A percentile compares a stretch with the other conserved stretches of the same genome.
Evolutionary conservation across 495 filamentous ascomycete species (phyloP).

Genomic region (Beverwykella pulmonaria): DNA sequence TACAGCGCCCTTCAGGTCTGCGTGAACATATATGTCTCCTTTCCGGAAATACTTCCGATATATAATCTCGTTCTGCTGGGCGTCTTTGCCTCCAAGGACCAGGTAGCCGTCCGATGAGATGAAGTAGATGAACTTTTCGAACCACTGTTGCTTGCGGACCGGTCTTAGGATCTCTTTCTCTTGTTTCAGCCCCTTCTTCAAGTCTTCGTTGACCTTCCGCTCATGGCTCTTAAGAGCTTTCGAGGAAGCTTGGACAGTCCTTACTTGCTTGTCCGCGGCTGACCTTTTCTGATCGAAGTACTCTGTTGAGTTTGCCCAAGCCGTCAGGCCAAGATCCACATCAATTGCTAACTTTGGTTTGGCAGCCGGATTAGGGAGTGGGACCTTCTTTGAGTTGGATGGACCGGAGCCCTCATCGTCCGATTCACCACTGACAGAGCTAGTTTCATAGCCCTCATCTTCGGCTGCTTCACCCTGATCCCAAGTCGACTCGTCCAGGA

Average conservation of each 20-base stretch:
- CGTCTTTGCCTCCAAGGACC: constrained; percentile 81
- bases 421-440: constrained; percentile 61
- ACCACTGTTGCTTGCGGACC: constrained; percentile 83
- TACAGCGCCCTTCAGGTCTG: constrained; percentile 82
- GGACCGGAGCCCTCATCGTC: constrained; percentile 29
- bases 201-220: constrained; percentile 79
- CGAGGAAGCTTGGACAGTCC: constrained; percentile 77
- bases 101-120: constrained; percentile 95
- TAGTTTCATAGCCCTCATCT: constrained; percentile 64
- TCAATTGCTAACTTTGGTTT: constrained; percentile 66
- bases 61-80: constrained; percentile 87
- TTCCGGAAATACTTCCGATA: constrained; percentile 82
- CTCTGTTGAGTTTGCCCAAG: constrained; percentile 85
- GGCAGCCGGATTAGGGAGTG: constrained; percentile 46
- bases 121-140: constrained; percentile 95
- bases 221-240: constrained; percentile 88
- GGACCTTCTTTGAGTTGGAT: constrained; percentile 47
- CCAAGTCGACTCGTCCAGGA: constrained; percentile 70
- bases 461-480: constrained; percentile 62
- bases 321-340: constrained; percentile 76
- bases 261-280: constrained; percentile 82
- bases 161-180: constrained; percentile 88
- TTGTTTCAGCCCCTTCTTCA: constrained; percentile 84
- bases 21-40: constrained; percentile 89
- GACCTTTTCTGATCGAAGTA: constrained; percentile 88